Percentiles rank a stretch among this genome's conserved stretches.
phyloP scores from a whole-genome alignment of 257 asterid genomes.

The Asclepias syriaca region DNA sequence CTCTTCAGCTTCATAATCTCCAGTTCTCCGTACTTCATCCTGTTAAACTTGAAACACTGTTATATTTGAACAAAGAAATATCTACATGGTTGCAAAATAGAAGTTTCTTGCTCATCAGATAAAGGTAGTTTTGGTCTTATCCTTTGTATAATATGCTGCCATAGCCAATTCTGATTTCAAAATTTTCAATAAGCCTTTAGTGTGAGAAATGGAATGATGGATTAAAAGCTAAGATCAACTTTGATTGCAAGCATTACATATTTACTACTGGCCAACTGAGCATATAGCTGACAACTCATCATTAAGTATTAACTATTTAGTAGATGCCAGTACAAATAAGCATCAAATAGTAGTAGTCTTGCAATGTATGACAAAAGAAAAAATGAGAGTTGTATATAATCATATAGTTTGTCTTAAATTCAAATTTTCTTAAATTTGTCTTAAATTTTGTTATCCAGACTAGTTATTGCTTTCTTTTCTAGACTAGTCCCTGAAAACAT shows the following conservation, averaged over 20 bases:
- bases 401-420: neutral
- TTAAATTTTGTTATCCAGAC: neutral
- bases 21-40: slow-evolving; percentile 44
- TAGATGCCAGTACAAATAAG: neutral
- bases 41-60: slow-evolving; percentile 16
- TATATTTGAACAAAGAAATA: neutral
- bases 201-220: neutral
- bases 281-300: neutral
- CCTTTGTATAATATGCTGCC: no score
- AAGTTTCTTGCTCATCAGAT: neutral
- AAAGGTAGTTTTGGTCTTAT: neutral
- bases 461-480: neutral
- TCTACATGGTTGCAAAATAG: neutral
- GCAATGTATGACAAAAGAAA: neutral
- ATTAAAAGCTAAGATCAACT: neutral
- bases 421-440: neutral
- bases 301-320: neutral
- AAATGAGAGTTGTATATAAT: neutral
- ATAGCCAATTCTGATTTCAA: neutral
- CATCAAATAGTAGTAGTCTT: neutral
- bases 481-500: neutral
- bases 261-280: neutral
- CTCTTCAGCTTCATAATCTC: slow-evolving; percentile 32
- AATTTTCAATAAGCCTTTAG: neutral
- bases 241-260: neutral